Evolutionary conservation across 176 grass and related monocot genomes (phyloP), one percentile per base, ranked within the genome.

Genomic region (Luzula sylvatica): DNA sequence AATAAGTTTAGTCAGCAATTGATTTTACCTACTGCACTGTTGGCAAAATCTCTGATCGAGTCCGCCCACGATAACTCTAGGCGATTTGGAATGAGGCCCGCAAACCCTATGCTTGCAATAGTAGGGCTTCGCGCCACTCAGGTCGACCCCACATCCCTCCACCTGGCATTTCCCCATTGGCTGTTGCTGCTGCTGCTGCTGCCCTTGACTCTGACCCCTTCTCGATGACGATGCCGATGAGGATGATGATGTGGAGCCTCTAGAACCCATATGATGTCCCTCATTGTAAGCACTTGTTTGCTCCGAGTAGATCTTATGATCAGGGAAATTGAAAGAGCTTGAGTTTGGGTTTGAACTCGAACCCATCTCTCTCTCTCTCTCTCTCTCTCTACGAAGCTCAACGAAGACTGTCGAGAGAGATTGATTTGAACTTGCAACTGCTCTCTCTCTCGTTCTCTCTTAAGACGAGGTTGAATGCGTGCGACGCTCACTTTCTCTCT

Each of bases 101-200:
- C 86, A 92, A 48, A 92, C 86, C 50, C 86, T 82, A 56, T 92
- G 86, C 80, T 92, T 92, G 53, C 86, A 78, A 49, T 92, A 81
- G 72, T 92, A 92, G 8, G 75, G 72, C 52, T 92, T 92, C 2
- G 73, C 80, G 17, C 27, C 39, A 43, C 24, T 43, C 24, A 92
- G 73, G 55, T 85, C 72, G 27, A 85, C 7, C 8, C 74, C 74
- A 42, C 86, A 92, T 11, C 86, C 86, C 42, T 85, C 80, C 3
- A 92, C 86, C 68, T 90, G 86, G 54, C 86, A 90, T 69, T 58
- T 87, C 41, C 75, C 78, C 20, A 64, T 64, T 49, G 60, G 43
- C 43, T 64, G 60, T 7, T 63, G 58, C 8, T 23, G 15, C 8
- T 21, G 42, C 60, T 45, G 42, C 29, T 35, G 60, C 8, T 26